Conservation (phyloP, 495 filamentous ascomycete species). For the Aspergillus incahuasiensis region DNA sequence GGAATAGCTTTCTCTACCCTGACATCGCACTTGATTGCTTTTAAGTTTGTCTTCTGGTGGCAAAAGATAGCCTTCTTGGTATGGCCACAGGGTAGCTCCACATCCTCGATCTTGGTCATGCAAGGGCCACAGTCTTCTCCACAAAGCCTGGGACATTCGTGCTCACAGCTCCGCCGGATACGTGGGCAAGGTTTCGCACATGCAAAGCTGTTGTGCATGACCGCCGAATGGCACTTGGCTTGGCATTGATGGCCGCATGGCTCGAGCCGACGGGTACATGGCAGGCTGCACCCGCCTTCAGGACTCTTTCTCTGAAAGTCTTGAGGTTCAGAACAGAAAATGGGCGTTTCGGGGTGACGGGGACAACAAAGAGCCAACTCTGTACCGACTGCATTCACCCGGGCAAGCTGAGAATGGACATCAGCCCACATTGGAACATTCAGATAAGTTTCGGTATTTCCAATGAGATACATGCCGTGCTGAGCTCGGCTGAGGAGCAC, state of each 20-base stretch:
- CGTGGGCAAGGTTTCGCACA: conserved; percentile 62
- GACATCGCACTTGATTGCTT: too few relatives aligned
- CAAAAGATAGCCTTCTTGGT: too few relatives aligned
- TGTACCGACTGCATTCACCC: conserved; percentile 47
- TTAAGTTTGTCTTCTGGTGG: too few relatives aligned
- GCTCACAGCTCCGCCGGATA: conserved; percentile 51
- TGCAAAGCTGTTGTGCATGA: conserved; percentile 57
- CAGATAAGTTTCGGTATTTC: conserved; percentile 56
- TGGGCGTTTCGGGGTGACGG: conserved; percentile 56
- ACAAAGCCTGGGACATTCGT: conserved; percentile 57
- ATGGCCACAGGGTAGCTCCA: conserved; percentile 59
- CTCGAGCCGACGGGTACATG: conserved; percentile 52
- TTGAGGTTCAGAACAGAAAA: conserved; percentile 53
- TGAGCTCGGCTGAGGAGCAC: conserved; percentile 67
- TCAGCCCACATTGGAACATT: conserved; percentile 64
- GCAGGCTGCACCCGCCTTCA: conserved; percentile 64
- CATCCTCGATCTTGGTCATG: conserved; percentile 41
- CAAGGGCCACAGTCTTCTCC: conserved; percentile 51
- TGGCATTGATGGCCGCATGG: conserved; percentile 73
- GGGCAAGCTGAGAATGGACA: conserved; percentile 52
- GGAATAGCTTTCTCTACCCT: too few relatives aligned
- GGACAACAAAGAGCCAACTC: conserved; percentile 58
- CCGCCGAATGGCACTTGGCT: conserved; percentile 63
- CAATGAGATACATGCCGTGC: conserved; percentile 83
- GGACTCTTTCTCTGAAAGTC: conserved; percentile 60